Base-by-base conservation (phyloP, 2,329 filamentous ascomycete genomes). In the Clonostachys solani region DNA sequence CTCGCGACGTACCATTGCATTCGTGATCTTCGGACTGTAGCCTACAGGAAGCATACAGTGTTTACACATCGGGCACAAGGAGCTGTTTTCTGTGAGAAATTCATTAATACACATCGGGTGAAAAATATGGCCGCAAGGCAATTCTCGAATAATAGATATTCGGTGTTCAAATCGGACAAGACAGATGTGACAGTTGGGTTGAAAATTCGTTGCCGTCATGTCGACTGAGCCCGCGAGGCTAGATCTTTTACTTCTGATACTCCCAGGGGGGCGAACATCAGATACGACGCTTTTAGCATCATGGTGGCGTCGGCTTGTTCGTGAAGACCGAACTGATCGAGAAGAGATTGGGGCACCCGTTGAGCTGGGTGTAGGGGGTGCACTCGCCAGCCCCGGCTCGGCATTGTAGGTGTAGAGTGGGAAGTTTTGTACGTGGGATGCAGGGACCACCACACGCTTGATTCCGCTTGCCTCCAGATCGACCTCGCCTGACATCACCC, bases 91-190 rank as follows among this genome's bases (percentile, higher is more conserved):
- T 40, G 78, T 75, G 12, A 97, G 73, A 57, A 94, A 96, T 18
- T 84, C 80, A 60, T 97, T 92, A 53, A 97, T 92, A 60, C 94
- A 99, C 53, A 88, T 86, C 0, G 89, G 86, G 55, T 99, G 92
- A 65, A 92, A 99, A 48, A 97, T 92, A 62, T 99, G 94, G 1
- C 87, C 84, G 57, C 94, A 99, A 0, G 89, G 83, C 4, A 97
- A 74, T 65, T 96, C 88, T 47, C 91, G 86, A 47, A 97, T 91
- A 17, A 83, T 79, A 0, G 88, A 86, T 16, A 75, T 68, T 36
- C 81, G 78, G 15, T 83, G 78, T 29, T 86, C 77, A 59, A 89
- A 97, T 49, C 89, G 82, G 47, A 90, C 87, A 1, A 95, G 76
- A 60, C 94, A 99, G 46, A 97, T 96, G n/a, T 89, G 83, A 61